Conservation (phyloP, 2,329 filamentous ascomycete genomes). For the Colletotrichum liaoningense region DNA sequence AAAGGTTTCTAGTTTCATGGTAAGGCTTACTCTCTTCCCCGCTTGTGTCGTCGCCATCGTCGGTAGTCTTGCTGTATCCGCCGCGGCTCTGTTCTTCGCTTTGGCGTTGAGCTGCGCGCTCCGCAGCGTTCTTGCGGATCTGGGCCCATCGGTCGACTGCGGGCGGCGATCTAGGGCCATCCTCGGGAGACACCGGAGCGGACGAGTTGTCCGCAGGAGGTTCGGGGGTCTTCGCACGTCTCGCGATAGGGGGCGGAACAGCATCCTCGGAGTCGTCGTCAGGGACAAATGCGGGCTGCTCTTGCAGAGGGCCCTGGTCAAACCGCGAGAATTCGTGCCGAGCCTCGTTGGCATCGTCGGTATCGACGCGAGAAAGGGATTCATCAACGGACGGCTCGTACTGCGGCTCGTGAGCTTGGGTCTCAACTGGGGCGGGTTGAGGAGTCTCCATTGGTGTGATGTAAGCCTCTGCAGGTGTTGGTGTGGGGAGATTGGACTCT, state of each 20-base stretch:
- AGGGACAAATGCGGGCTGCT: slow-evolving; percentile 87
- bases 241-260: slow-evolving; percentile 63
- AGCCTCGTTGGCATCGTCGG: slow-evolving; percentile 68
- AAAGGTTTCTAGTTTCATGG: not conserved
- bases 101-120: slow-evolving; percentile 75
- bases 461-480: slow-evolving; percentile 34
- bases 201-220: slow-evolving; percentile 40
- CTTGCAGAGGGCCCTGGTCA: slow-evolving; percentile 87
- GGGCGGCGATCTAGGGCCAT: slow-evolving; percentile 45
- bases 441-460: slow-evolving; percentile 33
- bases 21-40: slow-evolving; percentile 87
- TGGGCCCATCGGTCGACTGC: slow-evolving; percentile 91
- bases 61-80: slow-evolving; percentile 66
- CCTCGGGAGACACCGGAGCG: slow-evolving; percentile 45
- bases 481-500: slow-evolving; percentile 36
- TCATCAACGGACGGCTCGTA: slow-evolving; percentile 60
- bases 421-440: slow-evolving; percentile 32
- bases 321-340: slow-evolving; percentile 74
- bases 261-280: slow-evolving; percentile 63
- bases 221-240: slow-evolving; percentile 48
- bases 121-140: slow-evolving; percentile 93
- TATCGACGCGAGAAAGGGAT: slow-evolving; percentile 69
- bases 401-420: slow-evolving; percentile 44
- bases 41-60: slow-evolving; percentile 88
- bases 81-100: slow-evolving; percentile 73